A percentile compares a stretch with the other conserved stretches of the same genome.
Conservation (phyloP, 2,329 filamentous ascomycete species). For the Aphanoascus verrucosus region DNA sequence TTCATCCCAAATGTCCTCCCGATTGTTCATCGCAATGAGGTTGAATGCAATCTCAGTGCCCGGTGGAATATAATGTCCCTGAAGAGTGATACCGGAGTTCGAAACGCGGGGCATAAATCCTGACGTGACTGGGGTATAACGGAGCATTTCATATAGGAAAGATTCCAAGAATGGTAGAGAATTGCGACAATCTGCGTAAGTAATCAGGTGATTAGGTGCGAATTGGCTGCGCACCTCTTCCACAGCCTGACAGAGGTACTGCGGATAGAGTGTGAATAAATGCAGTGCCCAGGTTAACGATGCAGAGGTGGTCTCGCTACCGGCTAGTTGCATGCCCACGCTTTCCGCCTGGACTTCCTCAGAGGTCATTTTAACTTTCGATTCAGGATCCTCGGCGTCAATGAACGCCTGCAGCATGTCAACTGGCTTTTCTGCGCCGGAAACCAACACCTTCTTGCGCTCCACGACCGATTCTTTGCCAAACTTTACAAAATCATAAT, state of each 20-base stretch:
- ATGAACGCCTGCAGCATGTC: conserved; percentile 7
- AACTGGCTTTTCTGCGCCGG: background rate
- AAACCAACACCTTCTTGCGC: background rate
- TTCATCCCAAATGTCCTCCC: conserved; percentile 2
- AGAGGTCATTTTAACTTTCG: conserved; percentile 4
- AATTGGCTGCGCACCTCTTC: background rate
- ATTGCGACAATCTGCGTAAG: background rate
- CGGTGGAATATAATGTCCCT: conserved; percentile 2
- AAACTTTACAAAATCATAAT: conserved; percentile 2
- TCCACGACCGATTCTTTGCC: conserved; percentile 4
- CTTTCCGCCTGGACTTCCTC: conserved; percentile 4
- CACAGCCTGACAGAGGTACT: background rate
- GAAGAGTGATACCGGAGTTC: background rate
- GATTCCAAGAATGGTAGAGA: conserved; percentile 4
- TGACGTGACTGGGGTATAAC: conserved; percentile 1
- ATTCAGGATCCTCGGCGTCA: conserved; percentile 5
- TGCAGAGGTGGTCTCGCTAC: conserved; percentile 5
- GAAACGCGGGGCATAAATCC: conserved; percentile 3
- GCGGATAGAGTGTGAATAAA: conserved; percentile 2
- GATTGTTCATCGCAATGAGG: conserved; percentile 2
- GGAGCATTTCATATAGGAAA: conserved; percentile 5
- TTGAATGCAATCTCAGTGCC: conserved; percentile 4
- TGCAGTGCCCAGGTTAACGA: conserved; percentile 5
- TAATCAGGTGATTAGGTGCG: background rate
- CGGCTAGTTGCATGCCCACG: conserved; percentile 5